Evolutionary conservation across 1,139 yeast species (phyloP), one percentile per base, ranked within the genome.

Genomic region (Kodamaea suecica): DNA sequence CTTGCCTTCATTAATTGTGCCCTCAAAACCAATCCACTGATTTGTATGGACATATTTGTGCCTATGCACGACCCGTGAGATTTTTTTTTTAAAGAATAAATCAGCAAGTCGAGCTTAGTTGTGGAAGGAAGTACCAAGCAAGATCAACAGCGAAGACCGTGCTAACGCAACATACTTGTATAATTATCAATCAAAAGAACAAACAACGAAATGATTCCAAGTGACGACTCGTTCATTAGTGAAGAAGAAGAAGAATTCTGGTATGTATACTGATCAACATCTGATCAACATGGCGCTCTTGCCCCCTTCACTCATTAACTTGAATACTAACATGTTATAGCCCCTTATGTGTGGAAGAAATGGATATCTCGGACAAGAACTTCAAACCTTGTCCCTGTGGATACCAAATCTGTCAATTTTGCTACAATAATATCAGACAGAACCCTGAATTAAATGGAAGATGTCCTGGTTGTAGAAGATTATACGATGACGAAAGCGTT

Each of bases 371-470:
- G 13, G 98, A 94, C 61, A 86, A 85, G 57, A 87, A 90, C 63
- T 94, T 94, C 73, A 87, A 84, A 59, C 99, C 99, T 5, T 94
- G 99, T 70, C 98, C 97, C 1, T 94, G 99, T 67, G 98, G 98
- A 9, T 94, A 94, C 56, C 98, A 94, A 57, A 86, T 92, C 41
- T 94, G 99, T 61, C 97, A 92, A 69, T 94, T 94, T 56, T 94
- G 98, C 59, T 94, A 90, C 70, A 92, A 94, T 65, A 92, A 90
- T 58, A 94, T 94, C 52, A 78, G 96, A 48, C 95, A 86, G 48
- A 92, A 92, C 51, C 97, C 97, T 1, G 96, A 90, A 55, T 68
- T 92, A 45, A 90, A 90, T 57, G 97, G 97, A 4, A 77, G 88
- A 48, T 94, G 99, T 63, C 99, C 99, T 3, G 98, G 96, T 1